Conservation (phyloP, 1,139 yeast genomes). For the Meyerozyma elateridarum region DNA sequence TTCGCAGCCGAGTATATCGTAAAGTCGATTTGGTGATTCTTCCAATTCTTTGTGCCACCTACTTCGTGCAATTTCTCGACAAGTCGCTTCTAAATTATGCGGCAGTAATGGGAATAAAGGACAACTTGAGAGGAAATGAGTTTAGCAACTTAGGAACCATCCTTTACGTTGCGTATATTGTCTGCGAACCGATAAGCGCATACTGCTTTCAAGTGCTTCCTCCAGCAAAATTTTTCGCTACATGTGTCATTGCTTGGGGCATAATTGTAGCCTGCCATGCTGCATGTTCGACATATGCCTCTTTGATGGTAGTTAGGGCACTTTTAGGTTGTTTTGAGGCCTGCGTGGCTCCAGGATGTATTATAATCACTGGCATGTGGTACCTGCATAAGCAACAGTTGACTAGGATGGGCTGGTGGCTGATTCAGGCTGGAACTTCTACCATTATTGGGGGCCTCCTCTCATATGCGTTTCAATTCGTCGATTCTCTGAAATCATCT, state of each 20-base stretch:
- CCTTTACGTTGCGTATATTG: slow-evolving; percentile 42
- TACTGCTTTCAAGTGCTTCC: slow-evolving; percentile 35
- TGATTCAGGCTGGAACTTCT: slow-evolving; percentile 36
- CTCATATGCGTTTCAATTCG: slow-evolving; percentile 40
- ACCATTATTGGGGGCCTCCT: slow-evolving; percentile 38
- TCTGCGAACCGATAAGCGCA: slow-evolving; percentile 42
- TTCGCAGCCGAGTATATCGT: slow-evolving; percentile 5
- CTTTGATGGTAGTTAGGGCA: slow-evolving; percentile 38
- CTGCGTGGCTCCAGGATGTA: slow-evolving; percentile 16
- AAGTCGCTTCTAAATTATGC: slow-evolving; percentile 43
- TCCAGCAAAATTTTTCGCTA: slow-evolving; percentile 34
- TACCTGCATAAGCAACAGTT: slow-evolving; percentile 36
- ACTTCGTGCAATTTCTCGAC: slow-evolving; percentile 43
- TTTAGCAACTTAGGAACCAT: slow-evolving; percentile 41
- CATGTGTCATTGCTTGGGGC: slow-evolving; percentile 40
- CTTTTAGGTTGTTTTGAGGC: slow-evolving; percentile 23
- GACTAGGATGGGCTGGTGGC: slow-evolving; percentile 33
- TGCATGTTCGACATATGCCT: slow-evolving; percentile 33
- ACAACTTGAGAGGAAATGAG: slow-evolving; percentile 29
- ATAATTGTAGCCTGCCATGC: slow-evolving; percentile 30
- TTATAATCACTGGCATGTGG: slow-evolving; percentile 29
- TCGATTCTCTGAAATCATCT: slow-evolving; percentile 15
- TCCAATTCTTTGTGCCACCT: slow-evolving; percentile 33
- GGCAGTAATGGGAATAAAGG: slow-evolving; percentile 48
- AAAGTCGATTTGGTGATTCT: slow-evolving; percentile 29